These are phyloP conservation scores for Nigrospora osmanthi DNA, from an alignment of 2,329 filamentous ascomycete genomes.

Conservation along the genomic window DNA sequence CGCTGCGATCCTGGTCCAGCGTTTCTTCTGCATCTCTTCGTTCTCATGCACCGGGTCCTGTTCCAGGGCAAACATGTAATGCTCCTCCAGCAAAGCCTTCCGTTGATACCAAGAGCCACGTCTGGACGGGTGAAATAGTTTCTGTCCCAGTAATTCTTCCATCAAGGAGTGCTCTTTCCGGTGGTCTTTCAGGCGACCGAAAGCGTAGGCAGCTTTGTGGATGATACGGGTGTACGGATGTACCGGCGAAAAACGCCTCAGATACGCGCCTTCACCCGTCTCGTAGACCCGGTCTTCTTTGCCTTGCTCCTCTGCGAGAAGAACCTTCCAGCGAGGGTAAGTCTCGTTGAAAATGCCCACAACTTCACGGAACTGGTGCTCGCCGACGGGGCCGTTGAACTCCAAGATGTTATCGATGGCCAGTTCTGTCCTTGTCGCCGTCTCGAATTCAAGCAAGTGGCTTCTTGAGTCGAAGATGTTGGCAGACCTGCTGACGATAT, in stretches of 20 bases:
- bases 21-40: constrained; percentile 57
- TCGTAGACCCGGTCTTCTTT: constrained; percentile 75
- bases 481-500: constrained; percentile 80
- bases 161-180: constrained; percentile 68
- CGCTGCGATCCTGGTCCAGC: constrained; percentile 73
- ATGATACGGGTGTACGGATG: constrained; percentile 92
- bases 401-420: constrained; percentile 77
- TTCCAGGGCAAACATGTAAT: constrained; percentile 71
- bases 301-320: constrained; percentile 65
- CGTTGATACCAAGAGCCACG: constrained; percentile 93
- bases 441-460: constrained; percentile 80
- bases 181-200: constrained; percentile 78
- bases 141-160: constrained; percentile 68
- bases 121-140: constrained; percentile 75
- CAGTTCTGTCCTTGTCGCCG: constrained; percentile 73
- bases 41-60: constrained; percentile 29
- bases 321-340: constrained; percentile 69
- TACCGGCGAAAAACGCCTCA: constrained; percentile 81
- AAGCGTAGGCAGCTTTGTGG: constrained; percentile 74
- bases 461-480: constrained; percentile 78
- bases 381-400: constrained; percentile 62
- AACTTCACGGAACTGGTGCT: constrained; percentile 58
- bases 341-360: constrained; percentile 66
- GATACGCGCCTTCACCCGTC: constrained; percentile 77
- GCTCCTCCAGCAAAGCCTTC: constrained; percentile 88